A percentile compares a stretch with the other conserved stretches of the same genome.
phyloP scores from a whole-genome alignment of 2,329 filamentous ascomycete genomes.

The Claviceps purpurea region DNA sequence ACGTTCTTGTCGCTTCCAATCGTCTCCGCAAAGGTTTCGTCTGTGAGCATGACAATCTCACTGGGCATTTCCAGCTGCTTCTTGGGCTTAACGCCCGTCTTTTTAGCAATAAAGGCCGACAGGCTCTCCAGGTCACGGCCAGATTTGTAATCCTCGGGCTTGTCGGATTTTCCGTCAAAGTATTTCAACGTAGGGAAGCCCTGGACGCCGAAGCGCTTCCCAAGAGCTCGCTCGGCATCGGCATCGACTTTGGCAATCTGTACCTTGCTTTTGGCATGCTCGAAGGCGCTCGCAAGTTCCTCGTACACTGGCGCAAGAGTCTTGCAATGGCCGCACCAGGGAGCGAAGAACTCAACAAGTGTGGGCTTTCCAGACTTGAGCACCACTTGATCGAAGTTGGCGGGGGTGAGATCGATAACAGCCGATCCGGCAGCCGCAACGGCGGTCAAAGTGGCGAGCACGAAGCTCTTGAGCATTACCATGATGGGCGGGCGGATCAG shows the following conservation, averaged over 20 bases:
- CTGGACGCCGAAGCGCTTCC: conserved; percentile 75
- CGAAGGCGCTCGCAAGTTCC: conserved; percentile 66
- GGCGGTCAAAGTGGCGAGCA: conserved; percentile 41
- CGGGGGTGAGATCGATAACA: conserved; percentile 77
- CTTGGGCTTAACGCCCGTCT: conserved; percentile 74
- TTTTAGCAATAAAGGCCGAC: conserved; percentile 66
- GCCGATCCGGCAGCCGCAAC: conserved; percentile 58
- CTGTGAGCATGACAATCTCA: conserved; percentile 66
- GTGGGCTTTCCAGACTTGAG: conserved; percentile 88
- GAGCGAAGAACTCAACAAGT: conserved; percentile 94
- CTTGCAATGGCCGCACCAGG: conserved; percentile 99
- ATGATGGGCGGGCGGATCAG: conserved; percentile 22
- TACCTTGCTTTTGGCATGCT: conserved; percentile 57
- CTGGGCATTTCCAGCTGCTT: conserved; percentile 61
- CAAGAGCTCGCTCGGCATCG: conserved; percentile 72
- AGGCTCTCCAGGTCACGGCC: conserved; percentile 82
- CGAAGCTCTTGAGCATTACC: conserved; percentile 47
- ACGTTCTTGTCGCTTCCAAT: conserved; percentile 82
- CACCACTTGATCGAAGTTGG: conserved; percentile 85
- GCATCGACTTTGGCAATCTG: conserved; percentile 94
- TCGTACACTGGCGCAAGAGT: conserved; percentile 90
- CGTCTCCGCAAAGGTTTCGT: conserved; percentile 61
- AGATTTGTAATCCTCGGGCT: conserved; percentile 72
- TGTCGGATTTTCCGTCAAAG: conserved; percentile 89
- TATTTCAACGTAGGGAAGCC: conserved; percentile 96